Evolutionary conservation across 2,329 filamentous ascomycete genomes (phyloP).

Genomic region (Trichoderma sp.): DNA sequence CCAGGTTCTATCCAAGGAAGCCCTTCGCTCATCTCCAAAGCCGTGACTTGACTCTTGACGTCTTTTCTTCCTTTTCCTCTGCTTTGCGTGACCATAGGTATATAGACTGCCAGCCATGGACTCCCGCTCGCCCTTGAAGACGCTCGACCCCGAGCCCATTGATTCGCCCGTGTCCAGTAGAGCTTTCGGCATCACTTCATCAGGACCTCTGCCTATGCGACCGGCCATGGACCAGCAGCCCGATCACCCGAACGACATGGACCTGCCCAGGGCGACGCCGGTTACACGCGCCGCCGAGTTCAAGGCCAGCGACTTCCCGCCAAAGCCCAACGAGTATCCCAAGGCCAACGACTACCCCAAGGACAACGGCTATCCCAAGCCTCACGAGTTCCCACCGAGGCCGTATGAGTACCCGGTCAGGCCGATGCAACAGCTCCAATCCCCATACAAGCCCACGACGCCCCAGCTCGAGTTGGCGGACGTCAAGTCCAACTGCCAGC

Average conservation of each 20-base stretch:
- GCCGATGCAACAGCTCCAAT: slow-evolving; percentile 16
- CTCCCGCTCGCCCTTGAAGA: slow-evolving; percentile 9
- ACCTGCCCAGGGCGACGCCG: slow-evolving; percentile 18
- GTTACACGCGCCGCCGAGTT: slow-evolving; percentile 18
- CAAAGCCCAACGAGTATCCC: background rate
- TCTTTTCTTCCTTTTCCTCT: too few species aligned
- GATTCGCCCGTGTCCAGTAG: slow-evolving; percentile 7
- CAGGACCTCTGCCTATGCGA: slow-evolving; percentile 21
- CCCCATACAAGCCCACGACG: slow-evolving; percentile 2
- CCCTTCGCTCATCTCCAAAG: background rate
- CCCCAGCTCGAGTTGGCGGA: slow-evolving; percentile 27
- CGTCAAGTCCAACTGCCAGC: slow-evolving; percentile 36
- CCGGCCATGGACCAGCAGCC: slow-evolving; percentile 24
- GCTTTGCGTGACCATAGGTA: slow-evolving; percentile 7
- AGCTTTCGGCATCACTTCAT: background rate
- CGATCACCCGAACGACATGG: slow-evolving; percentile 25
- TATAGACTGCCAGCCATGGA: slow-evolving; percentile 13
- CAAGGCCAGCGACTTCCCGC: slow-evolving; percentile 11
- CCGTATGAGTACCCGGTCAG: slow-evolving; percentile 10
- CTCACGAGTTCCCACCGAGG: slow-evolving; percentile 13
- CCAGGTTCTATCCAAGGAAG: background rate
- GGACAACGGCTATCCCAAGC: background rate
- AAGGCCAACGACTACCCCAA: background rate
- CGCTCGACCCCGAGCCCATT: slow-evolving; percentile 15
- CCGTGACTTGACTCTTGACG: background rate